phyloP scores from a whole-genome alignment of 2,329 filamentous ascomycete genomes.

The Xylaria digitata region DNA sequence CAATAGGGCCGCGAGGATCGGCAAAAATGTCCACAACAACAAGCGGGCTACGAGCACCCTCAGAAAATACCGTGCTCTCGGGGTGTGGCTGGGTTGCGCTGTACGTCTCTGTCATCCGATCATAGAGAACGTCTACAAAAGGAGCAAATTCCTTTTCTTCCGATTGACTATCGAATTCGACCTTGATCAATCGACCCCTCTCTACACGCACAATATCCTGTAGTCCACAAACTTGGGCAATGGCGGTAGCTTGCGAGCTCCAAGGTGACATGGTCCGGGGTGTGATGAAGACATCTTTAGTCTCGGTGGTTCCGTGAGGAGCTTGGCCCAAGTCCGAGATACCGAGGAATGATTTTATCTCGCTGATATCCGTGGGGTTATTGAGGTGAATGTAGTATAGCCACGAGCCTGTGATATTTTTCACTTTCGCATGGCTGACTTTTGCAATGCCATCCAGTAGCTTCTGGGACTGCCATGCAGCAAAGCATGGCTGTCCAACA shows the following conservation, averaged over 20 bases:
- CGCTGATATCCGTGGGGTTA: slow-evolving; percentile 53
- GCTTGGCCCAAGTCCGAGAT: slow-evolving; percentile 49
- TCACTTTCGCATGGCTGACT: slow-evolving; percentile 56
- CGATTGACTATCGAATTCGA: slow-evolving; percentile 67
- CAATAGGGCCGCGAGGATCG: slow-evolving; percentile 71
- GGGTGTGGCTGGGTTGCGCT: slow-evolving; percentile 74
- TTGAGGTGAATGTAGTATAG: slow-evolving; percentile 75
- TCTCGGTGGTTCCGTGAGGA: slow-evolving; percentile 47
- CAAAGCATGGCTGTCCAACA: slow-evolving; percentile 61
- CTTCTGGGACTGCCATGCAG: slow-evolving; percentile 58
- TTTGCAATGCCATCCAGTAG: slow-evolving; percentile 57
- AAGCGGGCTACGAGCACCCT: slow-evolving; percentile 70
- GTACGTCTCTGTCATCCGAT: slow-evolving; percentile 95
- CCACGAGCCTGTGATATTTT: slow-evolving; percentile 64
- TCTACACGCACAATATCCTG: slow-evolving; percentile 77
- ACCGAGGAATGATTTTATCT: slow-evolving; percentile 49
- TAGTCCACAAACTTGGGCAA: slow-evolving; percentile 90
- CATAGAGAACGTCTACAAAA: slow-evolving; percentile 79
- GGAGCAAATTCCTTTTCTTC: slow-evolving; percentile 60
- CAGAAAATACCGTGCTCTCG: slow-evolving; percentile 77
- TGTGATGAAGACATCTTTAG: slow-evolving; percentile 75
- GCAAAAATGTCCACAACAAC: slow-evolving; percentile 80
- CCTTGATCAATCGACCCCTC: slow-evolving; percentile 81
- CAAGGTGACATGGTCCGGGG: slow-evolving; percentile 94
- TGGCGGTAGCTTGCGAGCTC: slow-evolving; percentile 87